These are phyloP conservation scores for Pascua guehoae DNA, from an alignment of 1,284 basidiomycete genomes.

Conservation along the genomic window DNA sequence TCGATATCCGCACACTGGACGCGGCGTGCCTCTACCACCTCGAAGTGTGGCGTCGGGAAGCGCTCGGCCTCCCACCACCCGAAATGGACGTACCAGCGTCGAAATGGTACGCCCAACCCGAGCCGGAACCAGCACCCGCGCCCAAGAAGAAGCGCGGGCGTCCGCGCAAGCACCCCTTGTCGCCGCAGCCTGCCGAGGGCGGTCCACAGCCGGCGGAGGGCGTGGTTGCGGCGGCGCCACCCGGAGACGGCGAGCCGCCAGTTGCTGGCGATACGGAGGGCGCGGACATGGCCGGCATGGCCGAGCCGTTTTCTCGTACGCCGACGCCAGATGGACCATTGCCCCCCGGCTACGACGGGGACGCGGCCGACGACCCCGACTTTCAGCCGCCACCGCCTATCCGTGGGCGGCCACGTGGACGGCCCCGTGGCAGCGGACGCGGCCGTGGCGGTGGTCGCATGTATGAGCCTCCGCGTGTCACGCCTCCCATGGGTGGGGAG, in stretches of 20 bases:
- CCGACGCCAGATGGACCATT: conserved; percentile 22
- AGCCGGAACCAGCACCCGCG: background rate
- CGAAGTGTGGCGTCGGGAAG: conserved; percentile 38
- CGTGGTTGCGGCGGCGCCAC: background rate
- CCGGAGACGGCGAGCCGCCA: background rate
- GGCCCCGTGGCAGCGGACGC: background rate
- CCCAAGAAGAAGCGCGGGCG: background rate
- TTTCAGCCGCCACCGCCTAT: conserved; percentile 13
- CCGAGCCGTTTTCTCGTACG: background rate
- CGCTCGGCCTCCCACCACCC: conserved; percentile 25
- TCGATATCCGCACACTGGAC: conserved; percentile 39
- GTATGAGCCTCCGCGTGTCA: no score
- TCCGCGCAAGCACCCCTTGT: background rate
- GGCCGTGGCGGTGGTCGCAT: background rate
- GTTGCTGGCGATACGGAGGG: background rate
- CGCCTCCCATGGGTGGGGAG: no score
- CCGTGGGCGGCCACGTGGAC: background rate
- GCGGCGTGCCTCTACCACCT: conserved; percentile 36
- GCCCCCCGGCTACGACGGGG: conserved; percentile 21
- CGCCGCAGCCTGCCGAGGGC: background rate
- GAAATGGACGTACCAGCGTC: conserved; percentile 23
- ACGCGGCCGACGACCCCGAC: conserved; percentile 22
- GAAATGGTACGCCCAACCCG: conserved; percentile 16
- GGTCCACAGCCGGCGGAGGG: background rate
- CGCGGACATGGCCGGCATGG: background rate